Conservation (phyloP, 2,329 filamentous ascomycete genomes). For the Paraphoma chrysanthemicola region DNA sequence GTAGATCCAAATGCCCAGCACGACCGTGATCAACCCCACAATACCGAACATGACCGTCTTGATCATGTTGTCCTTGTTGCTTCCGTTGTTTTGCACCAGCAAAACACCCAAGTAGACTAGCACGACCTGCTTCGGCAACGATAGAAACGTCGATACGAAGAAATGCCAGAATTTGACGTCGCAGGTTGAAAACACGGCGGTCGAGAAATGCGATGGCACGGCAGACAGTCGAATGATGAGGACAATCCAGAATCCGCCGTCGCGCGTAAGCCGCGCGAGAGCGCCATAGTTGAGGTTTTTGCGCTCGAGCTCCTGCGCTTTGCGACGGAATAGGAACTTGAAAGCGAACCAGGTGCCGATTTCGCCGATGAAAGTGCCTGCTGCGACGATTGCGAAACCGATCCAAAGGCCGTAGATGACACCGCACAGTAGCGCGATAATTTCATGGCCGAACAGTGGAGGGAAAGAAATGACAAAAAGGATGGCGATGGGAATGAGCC, state of each 20-base stretch:
- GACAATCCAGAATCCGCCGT: conserved; percentile 44
- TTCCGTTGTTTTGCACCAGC: conserved; percentile 34
- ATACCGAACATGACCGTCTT: conserved; percentile 41
- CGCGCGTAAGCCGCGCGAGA: conserved; percentile 43
- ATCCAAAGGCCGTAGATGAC: conserved; percentile 45
- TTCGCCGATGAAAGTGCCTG: conserved; percentile 45
- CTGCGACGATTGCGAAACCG: conserved; percentile 42
- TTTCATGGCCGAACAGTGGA: conserved; percentile 44
- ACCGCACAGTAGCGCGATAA: conserved; percentile 43
- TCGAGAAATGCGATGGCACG: conserved; percentile 45
- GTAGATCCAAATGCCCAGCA: conserved; percentile 42
- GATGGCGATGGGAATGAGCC: conserved; percentile 44
- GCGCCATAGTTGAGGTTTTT: conserved; percentile 47
- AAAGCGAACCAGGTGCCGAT: conserved; percentile 47
- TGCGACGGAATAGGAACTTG: conserved; percentile 38
- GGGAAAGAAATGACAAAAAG: conserved; percentile 45
- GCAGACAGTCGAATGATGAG: conserved; percentile 43
- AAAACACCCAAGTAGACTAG: conserved; percentile 45
- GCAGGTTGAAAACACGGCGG: conserved; percentile 46
- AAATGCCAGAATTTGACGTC: conserved; percentile 48
- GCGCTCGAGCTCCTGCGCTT: conserved; percentile 41
- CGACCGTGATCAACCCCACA: conserved; percentile 38
- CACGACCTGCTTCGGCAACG: conserved; percentile 45
- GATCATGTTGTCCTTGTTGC: conserved; percentile 25
- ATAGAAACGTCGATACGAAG: conserved; percentile 41